Base-by-base conservation (phyloP, 2,329 filamentous ascomycete species). In the Cladosporium oxysporum region DNA sequence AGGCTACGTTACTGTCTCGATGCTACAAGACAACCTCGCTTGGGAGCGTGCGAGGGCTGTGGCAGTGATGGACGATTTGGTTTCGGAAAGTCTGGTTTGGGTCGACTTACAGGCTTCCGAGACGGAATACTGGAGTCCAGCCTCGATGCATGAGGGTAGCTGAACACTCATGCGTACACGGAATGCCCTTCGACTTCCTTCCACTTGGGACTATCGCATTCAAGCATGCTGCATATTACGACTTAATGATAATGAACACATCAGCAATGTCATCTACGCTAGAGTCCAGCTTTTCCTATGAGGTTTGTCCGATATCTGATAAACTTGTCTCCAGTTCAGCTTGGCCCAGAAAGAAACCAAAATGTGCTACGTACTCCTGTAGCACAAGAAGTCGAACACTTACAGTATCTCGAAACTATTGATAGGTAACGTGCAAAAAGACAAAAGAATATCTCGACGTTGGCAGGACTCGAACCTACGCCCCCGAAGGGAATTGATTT, bases 61-160 rank as follows among this genome's bases (percentile, higher is more conserved):
- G 76, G 97, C 95, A 0, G 93, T 94, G 1, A 85, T 98, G 61
- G 92, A 97, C 68, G 95, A 99, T 78, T 81, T 99, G 37, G 84
- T 98, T 61, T 88, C 90, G 0, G 92, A 96, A 73, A 92, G 93
- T 62, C 87, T 99, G 82, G 87, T 99, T 16, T 99, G 95, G 95
- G 88, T 98, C 6, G 95, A 99, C 78, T 88, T 87, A 70, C 93
- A 97, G 80, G 88, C 84, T 37, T 84, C 86, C 10, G 94, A 98
- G 80, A 93, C 89, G 78, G 93, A 98, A 79, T 99, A 97, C 74
- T 99, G 95, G 95, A 91, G 88, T 66, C 91, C 91, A 0, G 88
- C 89, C 0, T 91, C 91, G 68, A 91, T 93, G 73, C 75, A 79
- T 72, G 74, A 75, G 66, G 70, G 70, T 8, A 29, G 12, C 29